phyloP scores from a whole-genome alignment of 768 basidiomycete species.

The Dictyophora rubrovolvata region DNA sequence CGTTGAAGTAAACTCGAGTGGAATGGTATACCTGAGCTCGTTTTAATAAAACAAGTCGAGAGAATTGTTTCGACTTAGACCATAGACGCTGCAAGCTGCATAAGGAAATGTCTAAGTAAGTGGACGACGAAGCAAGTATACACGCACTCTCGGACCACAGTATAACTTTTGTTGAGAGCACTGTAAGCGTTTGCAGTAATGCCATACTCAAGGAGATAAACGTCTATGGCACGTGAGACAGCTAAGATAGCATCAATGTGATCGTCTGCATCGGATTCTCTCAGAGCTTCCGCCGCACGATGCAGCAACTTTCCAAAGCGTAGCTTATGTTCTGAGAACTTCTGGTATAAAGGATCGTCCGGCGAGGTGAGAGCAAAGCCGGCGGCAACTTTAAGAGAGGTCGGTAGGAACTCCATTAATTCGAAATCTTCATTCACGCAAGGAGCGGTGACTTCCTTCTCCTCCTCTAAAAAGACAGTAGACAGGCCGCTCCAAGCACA shows the following conservation, averaged over 20 bases:
- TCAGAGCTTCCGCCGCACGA: constrained; percentile 53
- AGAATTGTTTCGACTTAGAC: constrained; percentile 64
- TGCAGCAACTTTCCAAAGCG: constrained; percentile 63
- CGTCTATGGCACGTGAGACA: constrained; percentile 64
- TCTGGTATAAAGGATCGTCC: constrained; percentile 63
- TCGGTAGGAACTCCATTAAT: constrained; percentile 57
- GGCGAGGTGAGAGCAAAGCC: constrained; percentile 69
- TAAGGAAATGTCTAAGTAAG: neutral
- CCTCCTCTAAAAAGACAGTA: constrained; percentile 50
- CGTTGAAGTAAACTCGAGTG: constrained; percentile 66
- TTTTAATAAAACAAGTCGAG: constrained; percentile 63
- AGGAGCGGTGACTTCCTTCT: constrained; percentile 46
- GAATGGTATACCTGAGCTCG: constrained; percentile 73
- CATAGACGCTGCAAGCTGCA: constrained; percentile 55
- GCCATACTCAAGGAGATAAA: constrained; percentile 64
- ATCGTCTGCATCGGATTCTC: constrained; percentile 60
- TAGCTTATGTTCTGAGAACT: constrained; percentile 42
- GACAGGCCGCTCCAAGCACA: constrained; percentile 73
- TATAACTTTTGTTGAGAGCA: constrained; percentile 56
- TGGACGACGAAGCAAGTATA: neutral
- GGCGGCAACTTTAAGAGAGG: constrained; percentile 56
- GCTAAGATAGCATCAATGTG: constrained; percentile 78
- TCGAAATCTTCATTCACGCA: constrained; percentile 56
- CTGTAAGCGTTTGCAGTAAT: constrained; percentile 49
- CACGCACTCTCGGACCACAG: constrained; percentile 50